phyloP scores from a whole-genome alignment of 78 protist species.

The Polysphondylium violaceum region DNA sequence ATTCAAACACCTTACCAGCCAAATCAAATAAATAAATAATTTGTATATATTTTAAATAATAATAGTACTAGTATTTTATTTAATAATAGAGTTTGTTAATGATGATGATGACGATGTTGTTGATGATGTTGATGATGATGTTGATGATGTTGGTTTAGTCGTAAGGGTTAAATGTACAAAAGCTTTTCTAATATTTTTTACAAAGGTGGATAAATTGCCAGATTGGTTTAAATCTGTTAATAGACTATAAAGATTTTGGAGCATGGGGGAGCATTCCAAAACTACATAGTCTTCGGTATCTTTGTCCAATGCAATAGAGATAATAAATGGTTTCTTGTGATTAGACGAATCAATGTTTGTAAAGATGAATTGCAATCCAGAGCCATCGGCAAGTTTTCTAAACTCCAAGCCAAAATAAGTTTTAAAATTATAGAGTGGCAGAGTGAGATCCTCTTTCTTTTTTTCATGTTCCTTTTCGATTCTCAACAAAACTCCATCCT shows the following conservation, averaged over 20 bases:
- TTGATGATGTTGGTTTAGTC: no score
- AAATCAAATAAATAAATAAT: no score
- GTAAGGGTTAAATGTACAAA: constrained; percentile 23
- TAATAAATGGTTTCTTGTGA: constrained; percentile 8
- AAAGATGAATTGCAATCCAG: constrained; percentile 13
- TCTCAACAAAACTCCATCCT: no score
- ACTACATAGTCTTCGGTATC: background rate
- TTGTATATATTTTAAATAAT: no score
- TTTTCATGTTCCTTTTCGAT: background rate
- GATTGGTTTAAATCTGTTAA: background rate
- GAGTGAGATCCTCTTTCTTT: background rate
- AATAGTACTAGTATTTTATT: no score
- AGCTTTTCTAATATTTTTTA: constrained; percentile 17
- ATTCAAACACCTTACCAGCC: no score
- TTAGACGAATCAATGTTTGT: constrained; percentile 4
- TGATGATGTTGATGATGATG: no score
- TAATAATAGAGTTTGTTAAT: no score
- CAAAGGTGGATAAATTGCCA: constrained; percentile 9
- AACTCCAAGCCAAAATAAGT: constrained; percentile 26
- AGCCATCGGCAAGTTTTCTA: constrained; percentile 3
- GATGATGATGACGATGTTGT: no score
- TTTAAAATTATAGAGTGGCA: background rate
- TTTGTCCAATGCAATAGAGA: background rate
- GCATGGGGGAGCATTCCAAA: background rate
- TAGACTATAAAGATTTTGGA: background rate